phyloP scores from a whole-genome alignment of 192 early-diverging fungal genomes.

The Backusella morwellensis region DNA sequence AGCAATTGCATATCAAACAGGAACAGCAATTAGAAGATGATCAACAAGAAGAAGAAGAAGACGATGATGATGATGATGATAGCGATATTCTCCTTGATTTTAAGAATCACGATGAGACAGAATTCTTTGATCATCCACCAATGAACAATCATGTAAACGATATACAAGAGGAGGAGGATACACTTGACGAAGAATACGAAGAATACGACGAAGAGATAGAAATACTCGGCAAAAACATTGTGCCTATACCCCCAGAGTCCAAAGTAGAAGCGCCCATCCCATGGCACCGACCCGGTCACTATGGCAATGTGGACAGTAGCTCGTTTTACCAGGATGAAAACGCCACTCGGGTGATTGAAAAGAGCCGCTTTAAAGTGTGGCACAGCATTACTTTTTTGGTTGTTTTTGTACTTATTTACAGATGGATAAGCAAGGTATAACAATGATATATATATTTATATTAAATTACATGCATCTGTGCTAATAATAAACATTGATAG shows the following conservation, averaged over 20 bases:
- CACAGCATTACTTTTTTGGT: not conserved
- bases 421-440: not conserved
- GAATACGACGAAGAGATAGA: not conserved
- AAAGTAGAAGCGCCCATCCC: not conserved
- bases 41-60: slow-evolving; percentile 3
- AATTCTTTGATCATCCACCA: not conserved
- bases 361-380: slow-evolving; percentile 8
- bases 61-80: not conserved
- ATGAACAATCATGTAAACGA: not conserved
- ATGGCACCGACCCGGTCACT: not conserved
- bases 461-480: not conserved
- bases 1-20: not conserved
- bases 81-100: not conserved
- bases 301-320: not conserved
- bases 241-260: not conserved
- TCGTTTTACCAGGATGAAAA: not conserved
- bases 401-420: not conserved
- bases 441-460: too few relatives aligned
- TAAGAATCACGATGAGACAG: not conserved
- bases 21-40: not conserved
- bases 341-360: not conserved
- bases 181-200: not conserved
- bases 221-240: not conserved
- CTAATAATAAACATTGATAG: not conserved
- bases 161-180: not conserved